Base-by-base conservation (phyloP, 192 early-diverging fungal genomes). In the Spinellus fusiger region DNA sequence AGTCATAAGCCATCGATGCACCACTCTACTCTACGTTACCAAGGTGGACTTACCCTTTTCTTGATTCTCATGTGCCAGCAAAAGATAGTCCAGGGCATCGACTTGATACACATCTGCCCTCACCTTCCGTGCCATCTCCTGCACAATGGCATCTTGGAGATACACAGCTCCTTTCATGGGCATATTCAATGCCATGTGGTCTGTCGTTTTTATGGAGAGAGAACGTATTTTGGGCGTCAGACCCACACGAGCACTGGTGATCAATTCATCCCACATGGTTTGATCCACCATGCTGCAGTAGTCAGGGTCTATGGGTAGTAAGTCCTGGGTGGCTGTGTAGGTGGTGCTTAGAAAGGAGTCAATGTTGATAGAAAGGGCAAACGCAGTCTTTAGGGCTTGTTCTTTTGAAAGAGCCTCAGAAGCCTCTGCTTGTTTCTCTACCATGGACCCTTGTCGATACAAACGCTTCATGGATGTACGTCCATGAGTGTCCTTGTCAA, bases 71-170 rank as follows among this genome's bases (percentile, higher is more conserved):
- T 67, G 34, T 4, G 77, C 80, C n/a, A 82, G 70, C 9, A 70
- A 64, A 44, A 86, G 69, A 22, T 89, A 52, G 38, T 82, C 79
- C 44, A 83, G 77, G 9, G 77, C 68, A 58, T 91, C 89, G 35
- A 91, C 54, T 0, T 66, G 75, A 12, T 89, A 32, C 16, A 91
- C 50, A 66, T 83, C 82, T 27, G 89, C 86, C 7, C 62, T 66
- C 0, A 78, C 28, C 0, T 75, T 77, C 6, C 64, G 57, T 5
- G 85, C 85, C 22, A 76, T 38, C 5, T 70, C 74, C 33, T 73
- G 61, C 1, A 59, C 71, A n/a, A 80, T 35, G 2, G 40, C 61
- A 46, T 80, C 78, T 60, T 72, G 62, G 29, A 80, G 55, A 37
- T 65, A 68, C 1, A 72, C 67, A 10, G 78, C 71, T 6, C 78